phyloP scores from a whole-genome alignment of 768 basidiomycete species.

The Galerina marginata region DNA sequence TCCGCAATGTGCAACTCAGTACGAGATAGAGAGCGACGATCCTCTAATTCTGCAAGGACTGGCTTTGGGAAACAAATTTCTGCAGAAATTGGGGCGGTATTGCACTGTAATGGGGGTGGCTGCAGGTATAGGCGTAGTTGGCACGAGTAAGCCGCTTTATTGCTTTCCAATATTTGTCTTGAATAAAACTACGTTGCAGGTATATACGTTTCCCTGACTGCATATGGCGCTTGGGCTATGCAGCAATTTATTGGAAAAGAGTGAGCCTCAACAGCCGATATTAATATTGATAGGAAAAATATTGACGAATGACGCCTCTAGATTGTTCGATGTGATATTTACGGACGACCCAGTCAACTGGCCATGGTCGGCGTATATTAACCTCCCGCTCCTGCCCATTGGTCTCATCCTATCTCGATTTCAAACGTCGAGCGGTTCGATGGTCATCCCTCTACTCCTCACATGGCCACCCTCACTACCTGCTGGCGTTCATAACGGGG shows the following conservation, averaged over 20 bases:
- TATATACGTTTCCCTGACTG: constrained; percentile 55
- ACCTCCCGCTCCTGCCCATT: constrained; percentile 75
- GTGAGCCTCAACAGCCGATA: constrained; percentile 36
- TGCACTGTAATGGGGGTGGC: constrained; percentile 57
- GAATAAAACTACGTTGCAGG: constrained; percentile 26
- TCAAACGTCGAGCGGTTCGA: constrained; percentile 37
- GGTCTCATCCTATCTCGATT: constrained; percentile 69
- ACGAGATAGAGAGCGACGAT: constrained; percentile 71
- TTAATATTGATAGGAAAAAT: not conserved
- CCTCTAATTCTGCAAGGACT: constrained; percentile 57
- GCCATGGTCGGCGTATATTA: constrained; percentile 78
- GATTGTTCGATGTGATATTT: constrained; percentile 68
- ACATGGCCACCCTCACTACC: constrained; percentile 50
- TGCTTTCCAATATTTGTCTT: not conserved
- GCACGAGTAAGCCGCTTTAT: constrained; percentile 55
- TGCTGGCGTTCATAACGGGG: constrained; percentile 33
- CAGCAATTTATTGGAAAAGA: constrained; percentile 73
- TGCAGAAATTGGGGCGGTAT: constrained; percentile 57
- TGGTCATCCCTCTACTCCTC: constrained; percentile 51
- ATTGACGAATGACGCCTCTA: constrained; percentile 22
- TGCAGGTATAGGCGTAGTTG: constrained; percentile 57
- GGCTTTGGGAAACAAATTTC: constrained; percentile 51
- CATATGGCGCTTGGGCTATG: constrained; percentile 77
- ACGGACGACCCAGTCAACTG: constrained; percentile 74
- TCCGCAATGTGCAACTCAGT: constrained; percentile 73